Conservation (phyloP, 352 stramenopile species). For the Globisporangium apiculatum region DNA sequence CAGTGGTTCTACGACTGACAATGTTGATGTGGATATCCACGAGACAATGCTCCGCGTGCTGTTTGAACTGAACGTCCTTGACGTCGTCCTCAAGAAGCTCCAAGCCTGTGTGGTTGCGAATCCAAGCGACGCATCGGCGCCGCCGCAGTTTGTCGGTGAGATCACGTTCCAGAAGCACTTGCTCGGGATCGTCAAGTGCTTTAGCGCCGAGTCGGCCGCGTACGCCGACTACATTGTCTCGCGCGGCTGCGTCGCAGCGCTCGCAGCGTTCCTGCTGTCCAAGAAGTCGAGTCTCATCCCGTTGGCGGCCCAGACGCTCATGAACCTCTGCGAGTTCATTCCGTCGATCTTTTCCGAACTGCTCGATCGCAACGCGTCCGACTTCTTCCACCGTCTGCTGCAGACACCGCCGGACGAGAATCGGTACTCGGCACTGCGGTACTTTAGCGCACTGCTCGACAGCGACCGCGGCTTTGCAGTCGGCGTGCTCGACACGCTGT, state of each 20-base stretch:
- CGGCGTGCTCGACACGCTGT: slow-evolving; percentile 64
- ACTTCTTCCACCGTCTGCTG: slow-evolving; percentile 71
- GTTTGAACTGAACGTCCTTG: slow-evolving; percentile 52
- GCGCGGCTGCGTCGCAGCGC: slow-evolving; percentile 34
- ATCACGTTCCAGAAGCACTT: slow-evolving; percentile 77
- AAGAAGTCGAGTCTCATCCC: slow-evolving; percentile 60
- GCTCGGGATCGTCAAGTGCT: slow-evolving; percentile 70
- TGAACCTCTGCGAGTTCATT: slow-evolving; percentile 76
- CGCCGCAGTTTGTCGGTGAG: slow-evolving; percentile 62
- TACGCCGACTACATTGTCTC: slow-evolving; percentile 63
- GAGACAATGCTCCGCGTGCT: slow-evolving; percentile 45
- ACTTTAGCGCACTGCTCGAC: slow-evolving; percentile 56
- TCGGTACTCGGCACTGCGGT: slow-evolving; percentile 56
- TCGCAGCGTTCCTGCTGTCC: slow-evolving; percentile 65
- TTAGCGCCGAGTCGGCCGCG: slow-evolving; percentile 42
- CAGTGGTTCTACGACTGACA: background rate
- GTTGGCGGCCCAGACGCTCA: slow-evolving; percentile 56
- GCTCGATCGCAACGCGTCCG: slow-evolving; percentile 51
- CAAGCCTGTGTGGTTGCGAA: slow-evolving; percentile 39
- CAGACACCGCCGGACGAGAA: slow-evolving; percentile 77
- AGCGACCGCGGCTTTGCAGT: slow-evolving; percentile 44
- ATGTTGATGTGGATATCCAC: slow-evolving; percentile 18
- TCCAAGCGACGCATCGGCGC: slow-evolving; percentile 18
- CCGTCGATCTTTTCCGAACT: slow-evolving; percentile 58
- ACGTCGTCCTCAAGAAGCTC: slow-evolving; percentile 60